Conservation (phyloP, 2,329 filamentous ascomycete genomes). For the Diaporthe australafricana region DNA sequence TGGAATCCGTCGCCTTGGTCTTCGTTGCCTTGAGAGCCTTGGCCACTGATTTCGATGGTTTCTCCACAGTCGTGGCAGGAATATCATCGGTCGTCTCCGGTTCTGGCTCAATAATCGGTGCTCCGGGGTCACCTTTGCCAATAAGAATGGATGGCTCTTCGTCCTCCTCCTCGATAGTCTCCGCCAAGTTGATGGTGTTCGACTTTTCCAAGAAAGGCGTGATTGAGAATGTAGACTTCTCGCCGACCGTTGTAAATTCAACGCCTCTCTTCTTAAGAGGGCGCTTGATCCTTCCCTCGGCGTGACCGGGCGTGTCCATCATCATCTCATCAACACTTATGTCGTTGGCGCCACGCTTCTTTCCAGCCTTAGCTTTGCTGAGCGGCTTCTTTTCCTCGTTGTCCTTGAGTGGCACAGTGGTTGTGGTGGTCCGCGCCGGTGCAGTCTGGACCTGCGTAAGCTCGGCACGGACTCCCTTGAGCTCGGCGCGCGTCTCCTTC, state of each 20-base stretch:
- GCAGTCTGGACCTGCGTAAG: slow-evolving; percentile 51
- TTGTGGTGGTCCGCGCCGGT: slow-evolving; percentile 36
- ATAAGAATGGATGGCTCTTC: slow-evolving; percentile 43
- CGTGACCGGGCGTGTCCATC: slow-evolving; percentile 55
- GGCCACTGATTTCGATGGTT: slow-evolving; percentile 30
- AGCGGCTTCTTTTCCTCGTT: slow-evolving; percentile 44
- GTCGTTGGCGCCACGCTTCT: slow-evolving; percentile 61
- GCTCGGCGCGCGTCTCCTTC: slow-evolving; percentile 75
- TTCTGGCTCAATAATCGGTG: slow-evolving; percentile 35
- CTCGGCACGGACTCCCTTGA: slow-evolving; percentile 71
- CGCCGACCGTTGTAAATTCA: slow-evolving; percentile 73
- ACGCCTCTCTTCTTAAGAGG: slow-evolving; percentile 66
- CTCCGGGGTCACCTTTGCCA: slow-evolving; percentile 32
- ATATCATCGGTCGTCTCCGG: slow-evolving; percentile 27
- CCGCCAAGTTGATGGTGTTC: slow-evolving; percentile 59
- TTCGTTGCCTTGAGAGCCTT: slow-evolving; percentile 37
- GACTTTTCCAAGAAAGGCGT: slow-evolving; percentile 87
- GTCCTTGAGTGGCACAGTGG: slow-evolving; percentile 42
- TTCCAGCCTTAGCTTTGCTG: slow-evolving; percentile 51
- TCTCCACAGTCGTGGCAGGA: slow-evolving; percentile 15
- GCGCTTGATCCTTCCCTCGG: slow-evolving; percentile 53
- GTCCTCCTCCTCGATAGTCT: slow-evolving; percentile 52
- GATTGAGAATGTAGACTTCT: slow-evolving; percentile 93
- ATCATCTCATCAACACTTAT: slow-evolving; percentile 59
- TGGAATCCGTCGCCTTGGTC: slow-evolving; percentile 39